Evolutionary conservation across 345 rosid species (phyloP).

Genomic region (Ceriops tagal): DNA sequence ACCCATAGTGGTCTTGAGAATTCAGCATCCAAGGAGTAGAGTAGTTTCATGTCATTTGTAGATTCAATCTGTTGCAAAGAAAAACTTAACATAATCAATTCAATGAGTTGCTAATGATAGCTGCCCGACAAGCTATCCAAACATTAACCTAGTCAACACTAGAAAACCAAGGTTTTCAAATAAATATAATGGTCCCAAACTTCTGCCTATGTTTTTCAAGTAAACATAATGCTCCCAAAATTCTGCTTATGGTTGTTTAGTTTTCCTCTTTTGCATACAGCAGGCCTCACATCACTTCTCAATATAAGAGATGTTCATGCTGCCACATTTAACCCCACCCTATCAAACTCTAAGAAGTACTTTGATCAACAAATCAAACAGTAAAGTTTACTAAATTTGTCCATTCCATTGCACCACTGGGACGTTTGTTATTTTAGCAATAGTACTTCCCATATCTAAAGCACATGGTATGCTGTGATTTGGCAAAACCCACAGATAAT

Average conservation of each 20-base stretch:
- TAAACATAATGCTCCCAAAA: background rate
- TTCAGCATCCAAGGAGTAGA: conserved; percentile 72
- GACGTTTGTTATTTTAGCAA: too few relatives aligned
- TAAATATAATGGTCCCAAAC: background rate
- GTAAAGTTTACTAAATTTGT: too few relatives aligned
- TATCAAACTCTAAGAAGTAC: too few relatives aligned
- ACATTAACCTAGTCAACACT: background rate
- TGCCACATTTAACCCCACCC: too few relatives aligned
- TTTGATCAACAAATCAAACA: too few relatives aligned
- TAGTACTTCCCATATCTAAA: too few relatives aligned
- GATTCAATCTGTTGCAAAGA: conserved; percentile 57
- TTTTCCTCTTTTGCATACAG: background rate
- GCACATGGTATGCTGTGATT: too few relatives aligned
- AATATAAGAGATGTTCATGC: too few relatives aligned
- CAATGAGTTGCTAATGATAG: background rate
- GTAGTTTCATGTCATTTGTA: conserved; percentile 48
- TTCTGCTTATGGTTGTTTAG: background rate
- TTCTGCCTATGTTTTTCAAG: background rate
- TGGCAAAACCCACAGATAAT: too few relatives aligned
- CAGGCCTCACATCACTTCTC: too few relatives aligned
- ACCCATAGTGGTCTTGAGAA: conserved; percentile 83
- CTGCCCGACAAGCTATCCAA: background rate
- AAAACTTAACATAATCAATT: background rate
- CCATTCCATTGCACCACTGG: too few relatives aligned
- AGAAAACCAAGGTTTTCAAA: background rate